Percentiles rank a stretch among this genome's conserved stretches.
phyloP scores from a whole-genome alignment of 306 rosid species.

The Elaeagnus macrophylla region DNA sequence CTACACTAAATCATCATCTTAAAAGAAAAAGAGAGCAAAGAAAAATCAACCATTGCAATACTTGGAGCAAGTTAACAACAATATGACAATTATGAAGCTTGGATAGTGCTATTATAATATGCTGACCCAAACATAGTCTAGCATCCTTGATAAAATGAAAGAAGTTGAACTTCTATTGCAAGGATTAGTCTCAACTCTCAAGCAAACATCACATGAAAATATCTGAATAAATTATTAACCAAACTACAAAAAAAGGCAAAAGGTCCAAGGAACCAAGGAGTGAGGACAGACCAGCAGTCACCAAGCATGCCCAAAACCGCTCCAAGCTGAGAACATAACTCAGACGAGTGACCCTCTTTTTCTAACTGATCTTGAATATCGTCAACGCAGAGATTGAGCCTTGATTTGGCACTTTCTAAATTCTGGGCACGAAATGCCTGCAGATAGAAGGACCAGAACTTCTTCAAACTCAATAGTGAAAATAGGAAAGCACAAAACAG shows the following conservation, averaged over 20 bases:
- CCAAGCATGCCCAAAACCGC: constrained; percentile 99
- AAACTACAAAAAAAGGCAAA: constrained; percentile 21
- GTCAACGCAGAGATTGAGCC: constrained; percentile 74
- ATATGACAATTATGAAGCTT: too few relatives aligned
- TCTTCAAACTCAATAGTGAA: background rate
- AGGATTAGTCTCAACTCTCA: background rate
- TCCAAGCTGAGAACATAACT: constrained; percentile 94
- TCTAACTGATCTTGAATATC: constrained; percentile 72
- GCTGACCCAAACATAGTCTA: too few relatives aligned
- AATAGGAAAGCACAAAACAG: background rate
- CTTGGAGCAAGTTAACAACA: too few relatives aligned
- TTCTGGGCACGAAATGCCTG: constrained; percentile 95
- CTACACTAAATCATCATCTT: too few relatives aligned
- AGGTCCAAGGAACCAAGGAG: constrained; percentile 4
- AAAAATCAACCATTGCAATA: too few relatives aligned
- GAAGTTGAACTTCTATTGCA: too few relatives aligned
- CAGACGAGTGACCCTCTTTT: constrained; percentile 60
- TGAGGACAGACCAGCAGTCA: constrained; percentile 74
- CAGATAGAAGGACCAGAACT: background rate
- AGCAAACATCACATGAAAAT: constrained; percentile 4
- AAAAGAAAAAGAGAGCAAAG: too few relatives aligned
- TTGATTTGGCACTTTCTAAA: constrained; percentile 86
- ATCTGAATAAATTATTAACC: constrained; percentile 17
- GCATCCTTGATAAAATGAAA: too few relatives aligned
- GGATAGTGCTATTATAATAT: too few relatives aligned